Evolutionary conservation across 768 basidiomycete species (phyloP).

Genomic region (Coprinopsis strossmayeri): DNA sequence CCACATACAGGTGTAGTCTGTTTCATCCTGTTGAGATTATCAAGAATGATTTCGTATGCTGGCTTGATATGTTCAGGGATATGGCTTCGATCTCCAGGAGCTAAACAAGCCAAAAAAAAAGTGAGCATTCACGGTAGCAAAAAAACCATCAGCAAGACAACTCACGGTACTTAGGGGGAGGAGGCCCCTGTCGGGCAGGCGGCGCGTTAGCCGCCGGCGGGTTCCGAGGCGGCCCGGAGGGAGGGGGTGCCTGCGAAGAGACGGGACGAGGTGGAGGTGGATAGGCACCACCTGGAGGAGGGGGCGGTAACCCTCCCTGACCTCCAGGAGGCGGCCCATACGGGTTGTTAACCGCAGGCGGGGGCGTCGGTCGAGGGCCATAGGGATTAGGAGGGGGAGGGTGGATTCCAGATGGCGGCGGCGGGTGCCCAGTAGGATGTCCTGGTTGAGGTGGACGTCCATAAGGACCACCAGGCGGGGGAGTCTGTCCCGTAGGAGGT

Average conservation of each 20-base stretch:
- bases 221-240: background rate
- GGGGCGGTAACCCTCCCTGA: slow-evolving; percentile 14
- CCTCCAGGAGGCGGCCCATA: slow-evolving; percentile 37
- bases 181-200: slow-evolving; percentile 18
- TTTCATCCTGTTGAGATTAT: slow-evolving; percentile 59
- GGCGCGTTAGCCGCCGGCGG: background rate
- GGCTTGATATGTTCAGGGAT: slow-evolving; percentile 68
- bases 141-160: slow-evolving; percentile 6
- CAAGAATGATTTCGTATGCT: slow-evolving; percentile 59
- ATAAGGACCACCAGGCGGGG: too few relatives aligned
- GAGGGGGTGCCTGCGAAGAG: background rate
- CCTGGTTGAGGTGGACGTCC: slow-evolving; percentile 19
- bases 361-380: slow-evolving; percentile 18
- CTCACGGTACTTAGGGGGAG: slow-evolving; percentile 42
- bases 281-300: slow-evolving; percentile 17
- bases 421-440: slow-evolving; percentile 10
- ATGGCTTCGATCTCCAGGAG: slow-evolving; percentile 87
- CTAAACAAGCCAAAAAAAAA: slow-evolving; percentile 30
- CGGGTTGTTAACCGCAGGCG: slow-evolving; percentile 18
- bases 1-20: slow-evolving; percentile 67
- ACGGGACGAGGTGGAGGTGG: slow-evolving; percentile 13
- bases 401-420: slow-evolving; percentile 9
- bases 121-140: slow-evolving; percentile 7
- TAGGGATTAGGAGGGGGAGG: slow-evolving; percentile 25
- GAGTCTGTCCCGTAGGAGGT: slow-evolving; percentile 33